Evolutionary conservation across 495 filamentous ascomycete species (phyloP).

Genomic region (Cercophora scortea): DNA sequence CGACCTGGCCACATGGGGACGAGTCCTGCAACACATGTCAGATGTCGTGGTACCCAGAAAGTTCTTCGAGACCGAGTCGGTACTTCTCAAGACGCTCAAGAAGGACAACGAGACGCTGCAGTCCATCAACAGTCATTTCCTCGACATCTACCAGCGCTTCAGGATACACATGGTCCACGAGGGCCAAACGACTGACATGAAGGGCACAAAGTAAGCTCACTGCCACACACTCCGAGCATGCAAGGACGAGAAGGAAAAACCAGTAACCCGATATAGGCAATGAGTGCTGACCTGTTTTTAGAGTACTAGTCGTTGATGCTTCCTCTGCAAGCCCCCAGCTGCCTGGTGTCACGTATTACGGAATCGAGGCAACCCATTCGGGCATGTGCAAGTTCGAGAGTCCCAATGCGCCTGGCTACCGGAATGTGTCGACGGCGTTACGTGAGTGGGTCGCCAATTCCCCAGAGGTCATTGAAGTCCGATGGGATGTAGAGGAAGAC

Average conservation of each 20-base stretch:
- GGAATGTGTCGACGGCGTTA: conserved; percentile 63
- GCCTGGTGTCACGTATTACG: conserved; percentile 66
- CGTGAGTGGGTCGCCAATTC: conserved; percentile 59
- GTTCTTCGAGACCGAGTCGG: conserved; percentile 60
- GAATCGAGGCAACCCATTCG: conserved; percentile 78
- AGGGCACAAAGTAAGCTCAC: conserved; percentile 41
- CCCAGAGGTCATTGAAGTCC: conserved; percentile 45
- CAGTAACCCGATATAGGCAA: conserved; percentile 1
- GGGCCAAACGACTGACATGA: conserved; percentile 57
- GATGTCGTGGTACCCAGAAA: conserved; percentile 60
- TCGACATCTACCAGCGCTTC: conserved; percentile 64
- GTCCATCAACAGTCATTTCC: conserved; percentile 70
- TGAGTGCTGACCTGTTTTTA: background rate
- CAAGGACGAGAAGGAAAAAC: too few species aligned
- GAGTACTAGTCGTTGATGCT: conserved; percentile 60
- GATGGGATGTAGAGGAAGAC: conserved; percentile 58
- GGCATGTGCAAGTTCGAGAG: conserved; percentile 82
- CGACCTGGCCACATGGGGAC: conserved; percentile 69
- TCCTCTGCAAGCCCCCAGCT: conserved; percentile 66
- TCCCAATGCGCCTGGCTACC: conserved; percentile 63
- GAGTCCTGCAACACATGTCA: conserved; percentile 65
- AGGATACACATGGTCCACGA: conserved; percentile 64
- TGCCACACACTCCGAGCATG: too few species aligned
- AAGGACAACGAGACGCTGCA: conserved; percentile 74
- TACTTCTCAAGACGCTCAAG: conserved; percentile 64